Evolutionary conservation across 768 basidiomycete species (phyloP).

Genomic region (Sporobolomyces pararoseus): DNA sequence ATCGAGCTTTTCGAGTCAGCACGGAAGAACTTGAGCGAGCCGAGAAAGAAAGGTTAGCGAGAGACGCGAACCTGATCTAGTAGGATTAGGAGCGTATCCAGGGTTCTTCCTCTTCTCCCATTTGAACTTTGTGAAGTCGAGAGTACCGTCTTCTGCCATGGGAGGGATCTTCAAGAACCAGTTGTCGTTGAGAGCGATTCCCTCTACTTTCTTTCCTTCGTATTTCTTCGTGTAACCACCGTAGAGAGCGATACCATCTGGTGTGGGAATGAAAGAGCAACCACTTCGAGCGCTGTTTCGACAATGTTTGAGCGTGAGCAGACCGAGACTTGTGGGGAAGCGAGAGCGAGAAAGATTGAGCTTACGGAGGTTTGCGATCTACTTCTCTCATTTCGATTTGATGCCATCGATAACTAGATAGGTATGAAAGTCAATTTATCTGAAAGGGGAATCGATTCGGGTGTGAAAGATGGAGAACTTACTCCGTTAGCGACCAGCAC

Average conservation of each 20-base stretch:
- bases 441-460: too few relatives aligned
- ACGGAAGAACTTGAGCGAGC: not conserved
- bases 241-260: constrained; percentile 75
- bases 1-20: not conserved
- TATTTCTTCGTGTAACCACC: constrained; percentile 93
- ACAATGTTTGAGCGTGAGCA: constrained; percentile 40
- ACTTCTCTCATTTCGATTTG: constrained; percentile 69
- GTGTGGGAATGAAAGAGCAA: constrained; percentile 73
- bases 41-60: not conserved
- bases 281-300: constrained; percentile 53
- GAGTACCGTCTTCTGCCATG: constrained; percentile 45
- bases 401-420: constrained; percentile 64
- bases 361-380: constrained; percentile 69
- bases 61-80: not conserved
- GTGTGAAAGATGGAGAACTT: not conserved
- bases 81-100: constrained; percentile 63
- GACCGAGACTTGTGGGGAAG: constrained; percentile 41
- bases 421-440: too few relatives aligned
- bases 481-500: constrained; percentile 68
- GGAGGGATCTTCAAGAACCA: constrained; percentile 66
- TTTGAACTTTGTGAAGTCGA: constrained; percentile 59
- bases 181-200: constrained; percentile 83
- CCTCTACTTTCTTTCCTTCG: constrained; percentile 78
- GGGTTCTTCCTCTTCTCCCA: constrained; percentile 82
- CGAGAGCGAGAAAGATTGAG: not conserved